Evolutionary conservation across 441 rosid species (phyloP), one percentile per base, ranked within the genome.

Genomic region (Eutrema salsugineum): DNA sequence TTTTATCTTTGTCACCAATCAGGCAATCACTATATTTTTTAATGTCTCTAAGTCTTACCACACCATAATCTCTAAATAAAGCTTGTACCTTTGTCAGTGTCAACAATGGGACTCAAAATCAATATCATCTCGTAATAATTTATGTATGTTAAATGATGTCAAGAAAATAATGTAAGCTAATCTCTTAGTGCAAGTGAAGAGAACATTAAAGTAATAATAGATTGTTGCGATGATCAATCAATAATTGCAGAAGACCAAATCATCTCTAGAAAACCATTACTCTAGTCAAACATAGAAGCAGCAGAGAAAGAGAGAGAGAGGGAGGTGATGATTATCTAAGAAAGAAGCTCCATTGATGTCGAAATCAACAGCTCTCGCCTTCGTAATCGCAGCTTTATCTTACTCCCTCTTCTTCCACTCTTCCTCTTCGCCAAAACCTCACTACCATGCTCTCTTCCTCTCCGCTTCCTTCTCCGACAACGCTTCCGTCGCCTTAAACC

Each of bases 391-490:
- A 16, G 73, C 86, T 78, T 55, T 85, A 9, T 63, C 85, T 44
- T 63, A 83, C 87, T 62, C 49, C 65, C 2, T 63, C 77, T 77
- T 63, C 40, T 57, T 24, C 3, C 27, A 24, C 27, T 24, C 27
- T 24, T 24, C 78, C 20, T 28, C 76, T 15, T 46, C 79, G 16
- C 86, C 87, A n/a, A 83, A 86, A 73, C 72, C 91, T 4, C 74
- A 76, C 77, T 89, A 82, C 38, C 96, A 91, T 70, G 40, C 84
- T 6, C 96, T 87, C 42, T 90, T 69, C 76, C 38, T 88, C 44
- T 90, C 92, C 50, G 0, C 62, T 53, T 70, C 88, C 67, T 75
- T 89, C 32, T 77, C 93, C 19, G 84, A 86, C 71, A 93, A 91
- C 66, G 83, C 79, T 63, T 89, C 97, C 9, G 19, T 83, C 48